Evolutionary conservation across 108 stramenopile genomes (phyloP).

Genomic region (Fragilariopsis cylindrus): DNA sequence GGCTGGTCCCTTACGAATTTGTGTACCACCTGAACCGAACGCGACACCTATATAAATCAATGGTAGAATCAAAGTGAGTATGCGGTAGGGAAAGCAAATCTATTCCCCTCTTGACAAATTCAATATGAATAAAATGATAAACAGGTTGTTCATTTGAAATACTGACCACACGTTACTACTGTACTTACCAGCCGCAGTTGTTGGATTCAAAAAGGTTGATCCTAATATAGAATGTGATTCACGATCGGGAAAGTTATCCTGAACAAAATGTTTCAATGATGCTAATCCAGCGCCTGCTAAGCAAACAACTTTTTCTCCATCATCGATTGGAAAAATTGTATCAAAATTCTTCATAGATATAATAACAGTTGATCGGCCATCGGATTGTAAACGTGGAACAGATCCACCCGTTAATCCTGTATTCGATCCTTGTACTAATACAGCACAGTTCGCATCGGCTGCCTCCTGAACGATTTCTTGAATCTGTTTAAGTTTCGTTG

Average conservation of each 20-base stretch:
- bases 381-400: slow-evolving; percentile 56
- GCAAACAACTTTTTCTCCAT: slow-evolving; percentile 74
- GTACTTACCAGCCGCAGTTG: slow-evolving; percentile 70
- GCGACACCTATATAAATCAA: slow-evolving; percentile 41
- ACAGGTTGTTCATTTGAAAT: no score
- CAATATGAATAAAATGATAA: no score
- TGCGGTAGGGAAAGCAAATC: not conserved
- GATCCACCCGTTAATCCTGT: slow-evolving; percentile 87
- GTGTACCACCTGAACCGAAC: slow-evolving; percentile 83
- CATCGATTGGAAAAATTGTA: slow-evolving; percentile 77
- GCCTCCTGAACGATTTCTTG: slow-evolving; percentile 57
- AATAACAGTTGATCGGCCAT: slow-evolving; percentile 64
- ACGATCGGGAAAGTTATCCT: slow-evolving; percentile 67
- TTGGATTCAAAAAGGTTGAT: slow-evolving; percentile 84
- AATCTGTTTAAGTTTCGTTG: slow-evolving; percentile 55
- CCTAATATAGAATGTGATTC: slow-evolving; percentile 83
- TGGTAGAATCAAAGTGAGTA: not conserved
- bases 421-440: slow-evolving; percentile 61
- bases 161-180: not conserved
- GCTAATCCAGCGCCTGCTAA: slow-evolving; percentile 78
- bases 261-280: slow-evolving; percentile 47
- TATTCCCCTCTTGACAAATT: no score
- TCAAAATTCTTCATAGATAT: slow-evolving; percentile 70
- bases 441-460: slow-evolving; percentile 68
- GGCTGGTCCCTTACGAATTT: slow-evolving; percentile 81